Base-by-base conservation (phyloP, 2,329 filamentous ascomycete genomes). In the Botrytis byssoidea region DNA sequence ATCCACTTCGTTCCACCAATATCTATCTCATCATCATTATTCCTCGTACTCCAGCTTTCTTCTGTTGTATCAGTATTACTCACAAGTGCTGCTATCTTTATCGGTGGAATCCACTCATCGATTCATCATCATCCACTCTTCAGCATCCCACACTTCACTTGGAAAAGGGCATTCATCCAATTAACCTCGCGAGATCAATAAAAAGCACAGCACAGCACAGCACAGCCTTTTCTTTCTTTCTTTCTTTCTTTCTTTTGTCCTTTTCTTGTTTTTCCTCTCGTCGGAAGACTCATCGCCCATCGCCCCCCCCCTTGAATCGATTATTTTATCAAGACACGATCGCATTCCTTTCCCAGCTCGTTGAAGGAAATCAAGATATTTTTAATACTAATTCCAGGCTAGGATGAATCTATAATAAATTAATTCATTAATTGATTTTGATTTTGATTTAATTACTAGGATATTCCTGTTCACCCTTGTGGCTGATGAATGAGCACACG, bases 401-500 rank as follows among this genome's bases (percentile, higher is more conserved):
- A 59, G 55, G 48, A 59, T 35, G 6, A 32, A 35, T 40, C 40
- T 9, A 22, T 48, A 46, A 16, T 63, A 46, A 61, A 61, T 61
- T 35, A 46, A 46, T 59, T 25, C 25, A 63, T 48, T 48, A 22
- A 70, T 63, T 44, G 3, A 25, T 18, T 48, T 66, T 48, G n/a
- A n/a, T n/a, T n/a, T n/a, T n/a, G n/a, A n/a, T n/a, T 37, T 37
- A 6, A 46, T 44, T 44, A 14, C 68, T 4, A 32, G 68, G 55
- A 63, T 63, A 46, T 46, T 63, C 57, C 59, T 71, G 69, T 48
- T 51, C 57, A 48, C 22, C 69, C 57, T 65, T 71, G 69, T 71
- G 69, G 69, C 69, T 71, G 57, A 71, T 37, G 60, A 71, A 40
- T 37, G 35, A 63, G 68, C 68, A 70, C 68, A 64, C 25, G 8